Conservation (phyloP, 306 rosid species). For the Malus domestica region ASM211411v1 NC_041793.1:27725001-27725500, state of each 20-base stretch:
- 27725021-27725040: conserved; percentile 57
- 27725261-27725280: conserved; percentile 58
- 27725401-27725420: conserved; percentile 63
- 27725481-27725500: conserved; percentile 73
- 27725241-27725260: conserved; percentile 71
- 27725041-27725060: conserved; percentile 81
- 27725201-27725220: conserved; percentile 79
- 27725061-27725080: conserved; percentile 60
- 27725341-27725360: conserved; percentile 81
- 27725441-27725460: conserved; percentile 71
- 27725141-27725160: conserved; percentile 52
- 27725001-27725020: conserved; percentile 63
- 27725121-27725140: conserved; percentile 36
- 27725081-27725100: conserved; percentile 81
- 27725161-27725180: conserved; percentile 65
- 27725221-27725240: conserved; percentile 64
- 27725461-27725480: conserved; percentile 52
- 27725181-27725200: conserved; percentile 67
- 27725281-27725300: conserved; percentile 73
- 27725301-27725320: conserved; percentile 93
- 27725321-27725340: conserved; percentile 65
- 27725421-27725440: conserved; percentile 82
- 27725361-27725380: conserved; percentile 85
- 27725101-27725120: conserved; percentile 70
- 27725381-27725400: conserved; percentile 75